Evolutionary conservation across 345 rosid genomes (phyloP).

Genomic region (Trapa incisa): DNA sequence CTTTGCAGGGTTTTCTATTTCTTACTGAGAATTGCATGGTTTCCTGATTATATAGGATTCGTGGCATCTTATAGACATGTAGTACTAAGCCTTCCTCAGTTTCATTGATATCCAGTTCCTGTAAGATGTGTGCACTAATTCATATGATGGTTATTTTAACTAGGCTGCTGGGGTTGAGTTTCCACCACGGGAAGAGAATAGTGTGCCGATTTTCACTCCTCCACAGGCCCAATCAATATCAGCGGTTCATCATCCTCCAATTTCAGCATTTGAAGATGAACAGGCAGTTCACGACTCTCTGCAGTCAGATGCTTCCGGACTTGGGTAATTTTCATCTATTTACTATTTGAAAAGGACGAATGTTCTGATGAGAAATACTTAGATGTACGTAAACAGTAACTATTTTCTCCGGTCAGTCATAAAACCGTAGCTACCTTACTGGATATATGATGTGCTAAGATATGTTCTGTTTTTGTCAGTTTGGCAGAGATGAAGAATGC

Average conservation of each 20-base stretch:
- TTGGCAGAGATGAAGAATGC: constrained; percentile 70
- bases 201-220: constrained; percentile 86
- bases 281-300: constrained; percentile 88
- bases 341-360: neutral
- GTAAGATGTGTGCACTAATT: neutral
- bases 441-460: neutral
- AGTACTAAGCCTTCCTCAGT: neutral
- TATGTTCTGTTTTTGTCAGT: constrained; percentile 25
- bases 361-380: neutral
- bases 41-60: neutral
- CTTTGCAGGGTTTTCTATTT: neutral
- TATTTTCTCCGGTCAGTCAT: neutral
- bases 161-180: constrained; percentile 83
- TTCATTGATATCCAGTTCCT: neutral
- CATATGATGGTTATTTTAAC: neutral
- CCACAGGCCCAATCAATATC: constrained; percentile 79
- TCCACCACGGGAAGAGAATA: constrained; percentile 75
- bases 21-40: neutral
- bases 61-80: neutral
- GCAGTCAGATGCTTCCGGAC: constrained; percentile 71
- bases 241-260: constrained; percentile 32
- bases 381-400: neutral
- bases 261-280: constrained; percentile 43
- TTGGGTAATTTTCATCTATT: constrained; percentile 41
- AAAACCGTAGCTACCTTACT: neutral